Conservation (phyloP, 768 basidiomycete genomes). For the Tylopilus rubrobrunneus region DNA sequence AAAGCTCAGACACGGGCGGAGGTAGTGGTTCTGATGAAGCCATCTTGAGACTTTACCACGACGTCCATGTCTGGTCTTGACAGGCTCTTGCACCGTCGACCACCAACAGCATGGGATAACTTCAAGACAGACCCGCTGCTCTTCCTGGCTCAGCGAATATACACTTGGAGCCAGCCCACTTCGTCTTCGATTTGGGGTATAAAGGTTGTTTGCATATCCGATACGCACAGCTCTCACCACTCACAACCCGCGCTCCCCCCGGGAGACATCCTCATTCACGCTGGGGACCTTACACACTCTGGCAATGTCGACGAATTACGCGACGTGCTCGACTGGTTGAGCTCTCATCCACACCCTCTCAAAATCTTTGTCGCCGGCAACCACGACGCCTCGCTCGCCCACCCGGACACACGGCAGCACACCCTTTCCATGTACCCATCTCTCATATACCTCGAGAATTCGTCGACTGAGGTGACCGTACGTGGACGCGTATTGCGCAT, state of each 20-base stretch:
- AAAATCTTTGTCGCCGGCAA: conserved; percentile 11
- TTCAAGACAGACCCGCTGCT: conserved; percentile 5
- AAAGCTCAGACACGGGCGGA: conserved; percentile 1
- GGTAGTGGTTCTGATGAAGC: conserved; percentile 1
- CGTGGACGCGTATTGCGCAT: conserved; percentile 4
- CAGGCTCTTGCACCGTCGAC: conserved; percentile 3
- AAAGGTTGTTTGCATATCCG: conserved; percentile 7
- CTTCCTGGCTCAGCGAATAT: conserved; percentile 5
- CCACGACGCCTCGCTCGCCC: conserved; percentile 6
- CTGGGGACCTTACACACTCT: conserved; percentile 6
- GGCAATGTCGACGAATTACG: conserved; percentile 1
- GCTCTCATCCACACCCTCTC: conserved; percentile 6
- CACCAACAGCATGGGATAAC: conserved; percentile 6
- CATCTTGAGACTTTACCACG: not conserved
- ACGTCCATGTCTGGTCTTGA: conserved; percentile 3
- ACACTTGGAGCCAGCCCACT: not conserved
- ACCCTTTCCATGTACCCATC: conserved; percentile 1
- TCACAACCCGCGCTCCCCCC: conserved; percentile 2
- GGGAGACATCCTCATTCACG: conserved; percentile 7
- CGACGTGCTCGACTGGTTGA: conserved; percentile 9
- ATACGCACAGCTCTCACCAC: conserved; percentile 5
- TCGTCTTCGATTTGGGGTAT: not conserved
- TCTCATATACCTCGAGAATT: conserved; percentile 10
- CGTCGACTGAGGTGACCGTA: not conserved
- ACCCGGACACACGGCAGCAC: not conserved